A percentile compares a stretch with the other conserved stretches of the same genome.
Conservation (phyloP, 805 yeast genomes). For the Ogataea paradorogensis region DNA sequence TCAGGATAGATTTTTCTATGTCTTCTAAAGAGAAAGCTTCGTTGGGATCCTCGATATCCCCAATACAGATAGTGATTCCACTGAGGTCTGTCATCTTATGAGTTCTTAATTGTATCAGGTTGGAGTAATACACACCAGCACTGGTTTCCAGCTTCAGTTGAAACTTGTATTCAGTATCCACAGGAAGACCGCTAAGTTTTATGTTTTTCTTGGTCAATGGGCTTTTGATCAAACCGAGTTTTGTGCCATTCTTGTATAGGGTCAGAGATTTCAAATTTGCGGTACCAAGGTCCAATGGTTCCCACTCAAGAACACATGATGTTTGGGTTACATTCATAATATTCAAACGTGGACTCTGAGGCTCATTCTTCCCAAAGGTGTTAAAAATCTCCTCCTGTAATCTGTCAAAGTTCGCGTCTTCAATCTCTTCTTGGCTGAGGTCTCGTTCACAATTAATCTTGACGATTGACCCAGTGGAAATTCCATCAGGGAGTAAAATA, state of each 20-base stretch:
- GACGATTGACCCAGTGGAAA: conserved; percentile 88
- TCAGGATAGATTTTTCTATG: conserved; percentile 55
- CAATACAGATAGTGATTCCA: conserved; percentile 89
- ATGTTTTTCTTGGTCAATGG: conserved; percentile 77
- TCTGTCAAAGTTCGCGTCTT: conserved; percentile 52
- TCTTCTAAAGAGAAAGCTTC: conserved; percentile 53
- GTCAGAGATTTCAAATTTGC: conserved; percentile 73
- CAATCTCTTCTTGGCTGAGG: conserved; percentile 57
- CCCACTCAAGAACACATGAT: conserved; percentile 94
- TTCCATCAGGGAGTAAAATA: conserved; percentile 82
- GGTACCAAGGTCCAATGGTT: conserved; percentile 76
- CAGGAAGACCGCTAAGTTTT: conserved; percentile 86
- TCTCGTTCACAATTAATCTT: conserved; percentile 83
- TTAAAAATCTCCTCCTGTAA: conserved; percentile 73
- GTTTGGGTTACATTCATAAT: conserved; percentile 87
- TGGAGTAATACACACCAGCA: conserved; percentile 80
- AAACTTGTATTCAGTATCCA: conserved; percentile 78
- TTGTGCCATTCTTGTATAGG: conserved; percentile 68
- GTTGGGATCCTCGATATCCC: conserved; percentile 59
- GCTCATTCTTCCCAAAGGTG: conserved; percentile 70
- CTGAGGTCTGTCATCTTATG: conserved; percentile 95
- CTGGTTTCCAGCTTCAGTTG: conserved; percentile 81
- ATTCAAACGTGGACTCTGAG: conserved; percentile 66
- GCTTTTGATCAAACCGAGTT: conserved; percentile 79
- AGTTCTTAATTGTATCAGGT: conserved; percentile 66